Conservation (phyloP, 2,329 filamentous ascomycete genomes). For the Pezicula carpinea region DNA sequence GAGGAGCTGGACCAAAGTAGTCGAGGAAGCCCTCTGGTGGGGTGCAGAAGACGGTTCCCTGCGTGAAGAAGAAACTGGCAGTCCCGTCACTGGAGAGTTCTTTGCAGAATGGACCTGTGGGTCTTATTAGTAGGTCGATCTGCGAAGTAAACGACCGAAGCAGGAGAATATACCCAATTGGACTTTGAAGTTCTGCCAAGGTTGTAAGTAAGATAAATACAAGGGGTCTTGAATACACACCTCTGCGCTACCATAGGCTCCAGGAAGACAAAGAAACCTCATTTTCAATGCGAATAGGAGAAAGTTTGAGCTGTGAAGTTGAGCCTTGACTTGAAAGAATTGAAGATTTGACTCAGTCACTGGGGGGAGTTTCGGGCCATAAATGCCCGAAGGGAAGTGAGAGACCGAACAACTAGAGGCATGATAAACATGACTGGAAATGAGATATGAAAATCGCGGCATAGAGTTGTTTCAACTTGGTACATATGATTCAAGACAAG, state of each 20-base stretch:
- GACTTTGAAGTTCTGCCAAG: slow-evolving; percentile 47
- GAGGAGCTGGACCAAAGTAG: slow-evolving; percentile 34
- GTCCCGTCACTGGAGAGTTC: slow-evolving; percentile 39
- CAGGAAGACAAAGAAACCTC: slow-evolving; percentile 53
- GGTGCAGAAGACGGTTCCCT: slow-evolving; percentile 41
- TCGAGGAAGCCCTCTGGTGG: slow-evolving; percentile 48
- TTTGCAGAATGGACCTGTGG: slow-evolving; percentile 41
- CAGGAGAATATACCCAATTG: slow-evolving; percentile 38
- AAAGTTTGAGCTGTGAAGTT: neutral
- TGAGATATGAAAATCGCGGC: too few relatives aligned
- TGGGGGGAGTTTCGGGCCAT: too few relatives aligned
- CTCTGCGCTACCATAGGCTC: slow-evolving; percentile 51
- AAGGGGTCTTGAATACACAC: too few relatives aligned
- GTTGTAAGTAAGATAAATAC: neutral
- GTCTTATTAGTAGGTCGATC: neutral
- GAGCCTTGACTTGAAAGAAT: neutral
- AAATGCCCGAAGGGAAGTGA: too few relatives aligned
- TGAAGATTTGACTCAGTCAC: too few relatives aligned
- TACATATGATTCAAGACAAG: too few relatives aligned
- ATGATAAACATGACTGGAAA: too few relatives aligned
- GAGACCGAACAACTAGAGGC: too few relatives aligned
- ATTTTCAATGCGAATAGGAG: slow-evolving; percentile 28
- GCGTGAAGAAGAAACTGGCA: slow-evolving; percentile 45
- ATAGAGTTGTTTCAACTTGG: too few relatives aligned
- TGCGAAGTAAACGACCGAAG: neutral